These are phyloP conservation scores for Solanum tarijense DNA, from an alignment of 257 asterid species.

Conservation along the genomic window DNA sequence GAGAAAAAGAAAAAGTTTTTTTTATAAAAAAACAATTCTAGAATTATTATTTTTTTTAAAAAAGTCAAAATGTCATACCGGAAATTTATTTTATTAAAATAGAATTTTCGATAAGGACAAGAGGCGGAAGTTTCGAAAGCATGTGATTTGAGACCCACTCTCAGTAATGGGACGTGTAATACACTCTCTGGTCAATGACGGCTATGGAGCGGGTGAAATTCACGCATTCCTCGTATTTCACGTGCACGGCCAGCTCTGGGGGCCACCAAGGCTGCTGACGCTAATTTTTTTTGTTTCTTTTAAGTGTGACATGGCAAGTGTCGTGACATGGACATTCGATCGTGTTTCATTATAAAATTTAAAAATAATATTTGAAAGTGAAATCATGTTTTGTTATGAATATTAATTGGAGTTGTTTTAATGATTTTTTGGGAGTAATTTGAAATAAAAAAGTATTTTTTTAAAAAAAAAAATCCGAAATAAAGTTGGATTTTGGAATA, in stretches of 20 bases:
- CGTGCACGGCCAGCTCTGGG: neutral
- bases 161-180: neutral
- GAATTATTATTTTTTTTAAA: too few species aligned
- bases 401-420: neutral
- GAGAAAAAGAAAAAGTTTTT: neutral
- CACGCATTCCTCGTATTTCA: neutral
- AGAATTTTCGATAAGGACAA: neutral
- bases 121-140: neutral
- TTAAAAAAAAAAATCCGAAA: too few species aligned
- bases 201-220: neutral
- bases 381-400: accelerated
- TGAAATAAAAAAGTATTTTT: neutral
- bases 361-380: too few species aligned
- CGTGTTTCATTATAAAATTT: neutral
- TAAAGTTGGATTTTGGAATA: neutral
- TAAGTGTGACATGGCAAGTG: neutral
- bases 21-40: neutral
- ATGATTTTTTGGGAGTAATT: neutral
- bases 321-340: neutral
- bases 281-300: neutral
- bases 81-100: neutral
- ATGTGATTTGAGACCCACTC: neutral
- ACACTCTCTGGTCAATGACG: neutral
- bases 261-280: neutral
- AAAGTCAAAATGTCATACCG: neutral